Base-by-base conservation (phyloP, 129 eudicot species). In the Artemisia argyi region DNA sequence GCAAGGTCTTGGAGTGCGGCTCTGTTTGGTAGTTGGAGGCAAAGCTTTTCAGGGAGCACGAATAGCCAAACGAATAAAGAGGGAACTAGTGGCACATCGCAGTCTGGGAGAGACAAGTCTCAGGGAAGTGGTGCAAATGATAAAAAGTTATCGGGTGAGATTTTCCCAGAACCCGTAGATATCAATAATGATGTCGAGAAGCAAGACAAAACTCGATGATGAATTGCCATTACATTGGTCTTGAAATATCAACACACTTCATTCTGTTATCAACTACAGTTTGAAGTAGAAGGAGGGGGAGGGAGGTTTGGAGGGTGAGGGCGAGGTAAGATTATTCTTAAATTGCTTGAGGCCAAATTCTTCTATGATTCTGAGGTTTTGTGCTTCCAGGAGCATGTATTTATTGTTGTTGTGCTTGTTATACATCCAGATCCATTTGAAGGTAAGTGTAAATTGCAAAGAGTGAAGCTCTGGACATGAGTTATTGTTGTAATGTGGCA, bases 1-100 rank as follows among this genome's bases (percentile, higher is more conserved):
- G 78, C 86, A 61, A 69, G 80, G 66, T 86, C 96, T 5, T 88
- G 95, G 97, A 84, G 84, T 57, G 86, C 88, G 9, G 89, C 92
- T 59, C 66, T 88, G 20, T 88, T 91, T 69, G 92, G 96, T 14
- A 91, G 97, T 55, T 91, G 97, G 97, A 80, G 80, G 44, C 90
- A 79, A 19, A 88, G 95, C 77, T 88, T 88, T 20, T 88, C 92
- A 1, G 97, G 88, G 16, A 75, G 90, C 19, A 71, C 82, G 3
- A 61, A 68, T 51, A 48, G 69, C 14, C 77, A 81, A 61, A 77
- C 84, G 8, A 79, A 49, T 3, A 79, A 64, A 76, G 89, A 85
- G 22, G 72, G 81, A 47, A 66, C 49, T 5, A 65, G 71, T 48
- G 86, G 81, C 12, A 26, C 76, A 24, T 79, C 71, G 71, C 84